Evolutionary conservation across 2,329 filamentous ascomycete genomes (phyloP), one percentile per base, ranked within the genome.

Genomic region (Macroventuria anomochaeta): DNA sequence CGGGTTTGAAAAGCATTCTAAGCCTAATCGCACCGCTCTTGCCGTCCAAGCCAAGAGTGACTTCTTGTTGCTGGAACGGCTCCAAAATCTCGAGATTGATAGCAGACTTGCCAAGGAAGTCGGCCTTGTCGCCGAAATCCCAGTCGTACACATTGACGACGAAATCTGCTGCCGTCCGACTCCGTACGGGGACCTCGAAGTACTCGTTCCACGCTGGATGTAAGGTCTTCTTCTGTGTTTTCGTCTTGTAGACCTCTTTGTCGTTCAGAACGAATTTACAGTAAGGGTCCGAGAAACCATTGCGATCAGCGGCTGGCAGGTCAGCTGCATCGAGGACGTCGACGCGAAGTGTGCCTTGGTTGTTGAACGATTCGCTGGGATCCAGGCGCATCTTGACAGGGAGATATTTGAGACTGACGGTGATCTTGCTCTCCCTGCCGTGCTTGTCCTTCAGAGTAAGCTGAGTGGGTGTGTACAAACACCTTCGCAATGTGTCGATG

Each of bases 361-460:
- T 99, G 84, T 97, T 97, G 81, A 99, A 96, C 69, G 92, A 97
- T 77, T 99, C 95, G 67, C 88, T 91, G 0, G 95, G 90, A 68
- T 99, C 92, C 41, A 99, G 88, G 51, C 87, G 81, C 95, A 99
- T 99, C 78, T 90, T 87, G 56, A 97, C 87, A 0, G 95, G 95
- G 20, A 99, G 87, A 72, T 96, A 99, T 76, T 96, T 96, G 69
- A 97, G 83, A 78, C 90, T 96, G 70, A 99, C 89, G 63, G 88
- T 96, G 71, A 99, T 83, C 69, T 87, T 93, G 78, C 86, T 92
- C 21, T 87, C 76, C 53, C 84, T 83, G 44, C 92, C 93, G 34
- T 93, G 84, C 15, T 89, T 86, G 56, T 90, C 89, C 73, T 87
- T 91, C 54, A 99, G 81, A 48, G 85, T 87, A 49, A 99, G 83